These are phyloP conservation scores for Sicyos baderoa DNA, from an alignment of 306 rosid species.

Conservation along the genomic window DNA sequence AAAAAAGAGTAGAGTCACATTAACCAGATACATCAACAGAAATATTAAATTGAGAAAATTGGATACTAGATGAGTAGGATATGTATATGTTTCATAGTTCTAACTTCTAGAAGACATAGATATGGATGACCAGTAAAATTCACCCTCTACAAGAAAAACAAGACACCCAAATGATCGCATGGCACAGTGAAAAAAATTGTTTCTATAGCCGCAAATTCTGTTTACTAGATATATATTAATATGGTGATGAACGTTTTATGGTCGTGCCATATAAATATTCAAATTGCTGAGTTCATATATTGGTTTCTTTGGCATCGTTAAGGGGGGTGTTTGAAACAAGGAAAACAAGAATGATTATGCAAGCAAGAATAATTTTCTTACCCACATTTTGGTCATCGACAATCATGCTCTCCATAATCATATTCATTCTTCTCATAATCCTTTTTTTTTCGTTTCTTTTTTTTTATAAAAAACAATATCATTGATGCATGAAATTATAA, in stretches of 20 bases:
- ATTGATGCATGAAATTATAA: too few relatives aligned
- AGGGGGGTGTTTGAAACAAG: too few relatives aligned
- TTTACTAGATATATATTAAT: background rate
- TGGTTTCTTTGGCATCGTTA: constrained; percentile 3
- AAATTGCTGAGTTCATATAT: background rate
- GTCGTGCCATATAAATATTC: background rate
- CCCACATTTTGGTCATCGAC: too few relatives aligned
- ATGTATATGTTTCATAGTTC: background rate
- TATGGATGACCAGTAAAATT: constrained; percentile 1
- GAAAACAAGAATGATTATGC: too few relatives aligned
- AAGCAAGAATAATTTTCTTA: too few relatives aligned
- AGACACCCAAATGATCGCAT: background rate
- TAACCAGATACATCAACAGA: background rate
- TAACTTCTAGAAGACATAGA: background rate
- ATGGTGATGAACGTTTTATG: background rate
- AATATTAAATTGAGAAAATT: constrained; percentile 2
- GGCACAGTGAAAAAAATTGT: background rate
- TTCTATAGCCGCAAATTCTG: background rate
- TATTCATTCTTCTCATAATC: too few relatives aligned
- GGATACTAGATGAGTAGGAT: background rate
- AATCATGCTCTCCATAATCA: too few relatives aligned
- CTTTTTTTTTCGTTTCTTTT: too few relatives aligned
- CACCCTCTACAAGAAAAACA: background rate
- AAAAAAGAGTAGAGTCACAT: constrained; percentile 1
- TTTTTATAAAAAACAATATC: too few relatives aligned